Base-by-base conservation (phyloP, 192 early-diverging fungal genomes). In the Dimargaris xerosporica region DNA sequence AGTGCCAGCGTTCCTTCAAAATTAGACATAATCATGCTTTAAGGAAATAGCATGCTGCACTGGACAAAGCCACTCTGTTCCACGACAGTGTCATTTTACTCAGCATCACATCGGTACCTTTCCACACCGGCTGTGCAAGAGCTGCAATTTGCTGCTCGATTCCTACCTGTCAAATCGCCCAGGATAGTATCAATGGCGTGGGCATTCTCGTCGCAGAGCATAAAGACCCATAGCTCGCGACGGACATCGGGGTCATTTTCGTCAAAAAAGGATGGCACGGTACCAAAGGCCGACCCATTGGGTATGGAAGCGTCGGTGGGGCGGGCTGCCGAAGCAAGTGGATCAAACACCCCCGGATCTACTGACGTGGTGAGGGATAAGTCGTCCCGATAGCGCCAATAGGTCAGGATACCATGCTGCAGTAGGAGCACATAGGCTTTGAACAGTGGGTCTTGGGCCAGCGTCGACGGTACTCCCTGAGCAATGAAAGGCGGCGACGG, bases 341-440 rank as follows among this genome's bases (percentile, higher is more conserved):
- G 34, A 39, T 39, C 34, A 39, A 39, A 39, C 7, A 39, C 34
- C 3, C 34, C 34, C 34, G 34, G 34, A 7, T 39, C 34, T 7
- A 39, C 34, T 7, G 2, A 7, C 34, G 28, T 28, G 54, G 54
- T 17, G 23, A 56, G 34, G 26, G 58, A 21, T 30, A 19, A 21
- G 58, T 60, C 43, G 26, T 44, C 26, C 30, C 26, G 58, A n/a
- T 60, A 60, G 7, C 42, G 58, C 58, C 58, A 60, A 43, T 60
- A 34, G 39, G n/a, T 23, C 23, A 60, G 58, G 58, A 60, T 25
- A 1, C 42, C 58, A 21, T 17, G 21, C 34, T 44, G 58, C 5
- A 60, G 58, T 17, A 60, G 58, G 0, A 42, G 58, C 16, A 43
- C 41, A 43, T 60, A 60, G 41, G 58, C 58, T 9, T 34, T 26